Base-by-base conservation (phyloP, 2,329 filamentous ascomycete species). In the Thielaviopsis musarum region DNA sequence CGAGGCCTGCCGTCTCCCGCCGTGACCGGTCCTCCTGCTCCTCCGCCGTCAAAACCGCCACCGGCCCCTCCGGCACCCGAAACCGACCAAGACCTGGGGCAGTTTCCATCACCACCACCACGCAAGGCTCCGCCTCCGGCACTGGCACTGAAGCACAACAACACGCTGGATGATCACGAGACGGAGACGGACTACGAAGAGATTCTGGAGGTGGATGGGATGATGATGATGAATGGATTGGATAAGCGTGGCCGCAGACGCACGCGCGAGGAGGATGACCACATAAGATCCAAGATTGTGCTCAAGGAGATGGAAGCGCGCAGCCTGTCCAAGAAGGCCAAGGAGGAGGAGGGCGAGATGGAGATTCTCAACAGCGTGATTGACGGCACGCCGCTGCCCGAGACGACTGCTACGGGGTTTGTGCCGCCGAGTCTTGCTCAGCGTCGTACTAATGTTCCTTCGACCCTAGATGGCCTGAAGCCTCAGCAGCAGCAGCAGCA, bases 191-290 rank as follows among this genome's bases (percentile, higher is more conserved):
- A 95, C 64, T 93, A 91, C 65, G 88, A 93, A 61, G 86, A 91
- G 63, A 78, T 87, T 41, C 71, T 88, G 13, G 84, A 88, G 63
- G 82, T 85, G 3, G 78, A 84, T 52, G 83, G 86, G 2, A 2
- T 3, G 12, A 13, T 5, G 2, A 3, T n/a, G 7, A 41, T 41
- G 10, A 63, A 74, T 84, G 56, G 74, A 0, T 72, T 78, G 41
- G 74, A 79, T 13, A 74, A 82, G 57, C 80, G 91, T 63, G 91
- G 90, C 9, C 81, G 90, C 61, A 79, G 88, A 65, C 88, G 86
- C 70, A 95, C 90, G 2, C 80, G 91, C 57, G 89, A 91, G 69
- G 88, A 95, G 63, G 91, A 96, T 66, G 89, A 96, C 65, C 78
- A 78, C 59, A 80, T 88, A 59, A 82, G 91, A 54, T 88, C 91